phyloP scores from a whole-genome alignment of 768 basidiomycete species.

The Macrocybe gigantea region DNA sequence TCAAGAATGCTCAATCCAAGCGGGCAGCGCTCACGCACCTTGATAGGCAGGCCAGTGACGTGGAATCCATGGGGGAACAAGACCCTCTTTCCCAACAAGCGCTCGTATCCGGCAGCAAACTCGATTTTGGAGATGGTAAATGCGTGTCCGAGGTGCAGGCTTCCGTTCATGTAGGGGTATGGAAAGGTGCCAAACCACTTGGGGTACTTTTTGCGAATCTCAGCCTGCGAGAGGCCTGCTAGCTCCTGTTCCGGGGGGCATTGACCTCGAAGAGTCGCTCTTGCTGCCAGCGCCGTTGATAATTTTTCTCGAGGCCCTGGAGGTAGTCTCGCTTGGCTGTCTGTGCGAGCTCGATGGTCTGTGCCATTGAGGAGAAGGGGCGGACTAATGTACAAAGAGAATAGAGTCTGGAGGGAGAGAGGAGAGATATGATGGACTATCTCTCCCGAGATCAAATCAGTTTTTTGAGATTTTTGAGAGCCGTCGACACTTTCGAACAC shows the following conservation, averaged over 20 bases:
- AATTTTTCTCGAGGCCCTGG: slow-evolving; percentile 74
- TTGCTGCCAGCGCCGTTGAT: slow-evolving; percentile 76
- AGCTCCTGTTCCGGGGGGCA: slow-evolving; percentile 70
- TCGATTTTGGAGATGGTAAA: slow-evolving; percentile 99
- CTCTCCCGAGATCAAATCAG: no score
- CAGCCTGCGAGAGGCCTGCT: slow-evolving; percentile 51
- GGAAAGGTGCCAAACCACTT: slow-evolving; percentile 99
- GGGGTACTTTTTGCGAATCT: slow-evolving; percentile 73
- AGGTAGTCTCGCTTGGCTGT: slow-evolving; percentile 92
- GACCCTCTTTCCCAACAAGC: slow-evolving; percentile 90
- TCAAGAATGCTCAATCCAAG: not conserved
- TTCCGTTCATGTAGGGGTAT: slow-evolving; percentile 98
- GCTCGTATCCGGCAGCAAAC: slow-evolving; percentile 91
- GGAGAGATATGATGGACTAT: no score
- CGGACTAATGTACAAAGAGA: slow-evolving; percentile 13
- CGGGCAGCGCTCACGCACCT: slow-evolving; percentile 48
- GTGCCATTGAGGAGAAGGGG: slow-evolving; percentile 36
- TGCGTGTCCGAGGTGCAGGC: slow-evolving; percentile 93
- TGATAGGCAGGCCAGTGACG: slow-evolving; percentile 99
- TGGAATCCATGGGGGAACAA: slow-evolving; percentile 98
- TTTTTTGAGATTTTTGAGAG: no score
- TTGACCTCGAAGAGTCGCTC: slow-evolving; percentile 80
- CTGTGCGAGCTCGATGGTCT: slow-evolving; percentile 67
- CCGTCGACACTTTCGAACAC: no score
- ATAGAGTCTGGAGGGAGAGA: slow-evolving; percentile 22